Evolutionary conservation across 1,284 basidiomycete genomes (phyloP).

Genomic region (Schizopora paradoxa): DNA sequence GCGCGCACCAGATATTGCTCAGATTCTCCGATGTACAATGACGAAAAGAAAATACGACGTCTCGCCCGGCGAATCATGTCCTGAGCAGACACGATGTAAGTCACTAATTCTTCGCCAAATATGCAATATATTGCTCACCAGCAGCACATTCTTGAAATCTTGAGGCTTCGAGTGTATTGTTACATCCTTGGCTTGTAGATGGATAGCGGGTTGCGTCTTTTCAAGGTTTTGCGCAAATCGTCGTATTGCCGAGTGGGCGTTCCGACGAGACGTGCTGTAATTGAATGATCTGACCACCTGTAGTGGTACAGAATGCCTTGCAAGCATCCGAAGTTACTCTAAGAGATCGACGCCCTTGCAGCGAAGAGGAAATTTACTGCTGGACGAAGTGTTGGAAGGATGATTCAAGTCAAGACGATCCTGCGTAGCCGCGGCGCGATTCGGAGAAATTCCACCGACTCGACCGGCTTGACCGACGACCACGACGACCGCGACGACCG

Average conservation of each 20-base stretch:
- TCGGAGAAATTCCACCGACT: too few species aligned
- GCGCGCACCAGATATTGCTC: conserved; percentile 61
- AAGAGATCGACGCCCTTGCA: too few species aligned
- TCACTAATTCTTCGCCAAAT: background rate
- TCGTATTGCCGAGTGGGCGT: conserved; percentile 5
- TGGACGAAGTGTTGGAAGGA: too few species aligned
- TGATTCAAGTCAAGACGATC: too few species aligned
- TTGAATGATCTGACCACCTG: too few species aligned
- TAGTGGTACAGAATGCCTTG: too few species aligned
- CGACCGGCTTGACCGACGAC: too few species aligned
- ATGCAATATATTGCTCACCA: conserved; percentile 11
- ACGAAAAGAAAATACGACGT: conserved; percentile 79
- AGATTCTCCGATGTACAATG: conserved; percentile 73
- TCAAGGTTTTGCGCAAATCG: conserved; percentile 15
- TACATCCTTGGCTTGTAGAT: conserved; percentile 15
- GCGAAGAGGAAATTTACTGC: too few species aligned
- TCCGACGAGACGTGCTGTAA: too few species aligned
- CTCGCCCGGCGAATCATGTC: conserved; percentile 70
- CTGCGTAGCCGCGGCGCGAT: too few species aligned
- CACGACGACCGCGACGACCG: too few species aligned
- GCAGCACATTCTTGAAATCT: conserved; percentile 14
- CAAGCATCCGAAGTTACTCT: too few species aligned
- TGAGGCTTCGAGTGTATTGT: conserved; percentile 13
- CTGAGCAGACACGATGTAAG: conserved; percentile 33
- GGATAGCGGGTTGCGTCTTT: conserved; percentile 19